Conservation (phyloP, 148 eudicot genomes). For the Vaccinium macrocarpon region DNA sequence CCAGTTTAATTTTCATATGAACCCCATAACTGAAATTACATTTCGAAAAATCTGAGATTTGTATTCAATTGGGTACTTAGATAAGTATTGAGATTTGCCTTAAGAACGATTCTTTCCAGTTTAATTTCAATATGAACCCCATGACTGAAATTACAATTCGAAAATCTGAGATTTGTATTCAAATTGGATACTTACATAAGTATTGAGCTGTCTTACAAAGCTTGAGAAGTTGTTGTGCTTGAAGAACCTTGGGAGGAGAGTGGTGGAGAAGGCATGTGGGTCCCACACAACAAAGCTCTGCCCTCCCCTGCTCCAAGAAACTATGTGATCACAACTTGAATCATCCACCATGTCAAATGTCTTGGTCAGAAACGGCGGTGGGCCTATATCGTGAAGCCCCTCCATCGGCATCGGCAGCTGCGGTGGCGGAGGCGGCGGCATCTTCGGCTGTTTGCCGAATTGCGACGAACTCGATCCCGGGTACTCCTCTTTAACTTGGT, state of each 20-base stretch:
- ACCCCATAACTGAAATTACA: too few species aligned
- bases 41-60: too few species aligned
- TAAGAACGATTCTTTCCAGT: too few species aligned
- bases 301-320: slow-evolving; percentile 82
- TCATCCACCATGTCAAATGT: slow-evolving; percentile 94
- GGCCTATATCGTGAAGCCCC: slow-evolving; percentile 74
- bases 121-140: neutral
- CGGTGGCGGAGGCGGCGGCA: slow-evolving; percentile 28
- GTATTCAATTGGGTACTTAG: too few species aligned
- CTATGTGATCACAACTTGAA: slow-evolving; percentile 41
- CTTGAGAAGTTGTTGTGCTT: slow-evolving; percentile 92
- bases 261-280: slow-evolving; percentile 67
- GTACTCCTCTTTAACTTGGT: slow-evolving; percentile 64
- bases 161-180: neutral
- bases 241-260: slow-evolving; percentile 70
- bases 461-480: slow-evolving; percentile 34
- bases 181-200: slow-evolving; percentile 68
- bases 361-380: slow-evolving; percentile 85
- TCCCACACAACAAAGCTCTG: slow-evolving; percentile 92
- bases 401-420: slow-evolving; percentile 45
- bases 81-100: too few species aligned
- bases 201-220: slow-evolving; percentile 93
- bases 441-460: slow-evolving; percentile 24
- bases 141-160: neutral
- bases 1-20: too few species aligned